Conservation (phyloP, 2,329 filamentous ascomycete species). For the Verticillium tricorpus region DNA sequence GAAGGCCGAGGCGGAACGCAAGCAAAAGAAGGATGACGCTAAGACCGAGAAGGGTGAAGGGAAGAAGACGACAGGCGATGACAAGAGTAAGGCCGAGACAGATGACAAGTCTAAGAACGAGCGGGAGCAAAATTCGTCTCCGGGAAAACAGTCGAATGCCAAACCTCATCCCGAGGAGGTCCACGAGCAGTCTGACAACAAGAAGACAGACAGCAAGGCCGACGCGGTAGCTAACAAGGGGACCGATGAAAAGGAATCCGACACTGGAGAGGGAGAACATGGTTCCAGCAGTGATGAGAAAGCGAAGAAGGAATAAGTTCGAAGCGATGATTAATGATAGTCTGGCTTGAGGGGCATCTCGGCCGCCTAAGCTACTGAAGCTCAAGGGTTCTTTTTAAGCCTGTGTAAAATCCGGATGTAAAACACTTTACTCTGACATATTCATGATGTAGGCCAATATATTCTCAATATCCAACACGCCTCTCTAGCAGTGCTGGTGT, state of each 20-base stretch:
- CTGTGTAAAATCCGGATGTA: no score
- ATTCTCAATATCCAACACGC: no score
- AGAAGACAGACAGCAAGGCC: neutral
- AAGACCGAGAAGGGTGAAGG: conserved; percentile 16
- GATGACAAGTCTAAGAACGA: conserved; percentile 13
- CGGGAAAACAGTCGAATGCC: conserved; percentile 13
- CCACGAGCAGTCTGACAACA: neutral
- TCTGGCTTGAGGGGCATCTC: no score
- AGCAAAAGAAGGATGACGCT: conserved; percentile 24
- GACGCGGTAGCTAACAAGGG: conserved; percentile 5
- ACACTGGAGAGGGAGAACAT: neutral
- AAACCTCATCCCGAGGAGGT: conserved; percentile 17
- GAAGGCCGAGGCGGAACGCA: conserved; percentile 34
- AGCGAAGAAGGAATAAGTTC: neutral
- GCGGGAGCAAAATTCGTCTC: conserved; percentile 9
- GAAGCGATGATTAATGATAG: no score
- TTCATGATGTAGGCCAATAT: no score
- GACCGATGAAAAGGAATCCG: conserved; percentile 6
- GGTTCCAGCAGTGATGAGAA: neutral
- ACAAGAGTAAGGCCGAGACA: conserved; percentile 16
- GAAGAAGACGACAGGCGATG: conserved; percentile 14
- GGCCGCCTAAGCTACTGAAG: no score
- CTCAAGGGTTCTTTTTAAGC: no score
- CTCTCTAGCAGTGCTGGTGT: no score
- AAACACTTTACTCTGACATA: no score